A percentile compares a stretch with the other conserved stretches of the same genome.
These are phyloP conservation scores for Aspergillus clavatus DNA, from an alignment of 2,329 filamentous ascomycete species.

Conservation along the genomic window DNA sequence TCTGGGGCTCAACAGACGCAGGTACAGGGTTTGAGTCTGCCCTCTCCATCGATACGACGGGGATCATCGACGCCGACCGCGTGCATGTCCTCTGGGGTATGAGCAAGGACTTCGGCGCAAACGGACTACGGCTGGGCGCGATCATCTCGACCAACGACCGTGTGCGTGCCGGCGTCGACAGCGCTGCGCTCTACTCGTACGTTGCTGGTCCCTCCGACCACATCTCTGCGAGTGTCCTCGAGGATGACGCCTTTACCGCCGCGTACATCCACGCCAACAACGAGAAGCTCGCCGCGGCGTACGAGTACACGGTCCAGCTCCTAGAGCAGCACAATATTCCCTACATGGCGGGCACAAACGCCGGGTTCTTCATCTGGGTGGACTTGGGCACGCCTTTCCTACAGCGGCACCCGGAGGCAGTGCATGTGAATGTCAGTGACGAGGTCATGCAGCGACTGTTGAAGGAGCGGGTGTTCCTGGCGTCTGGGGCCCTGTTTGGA, in stretches of 20 bases:
- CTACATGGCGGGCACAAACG: conserved; percentile 48
- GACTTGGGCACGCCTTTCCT: conserved; percentile 40
- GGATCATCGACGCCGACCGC: conserved; percentile 45
- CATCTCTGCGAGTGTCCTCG: conserved; percentile 38
- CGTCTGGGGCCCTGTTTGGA: conserved; percentile 32
- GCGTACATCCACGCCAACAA: conserved; percentile 44
- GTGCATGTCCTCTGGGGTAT: conserved; percentile 51
- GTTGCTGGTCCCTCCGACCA: conserved; percentile 42
- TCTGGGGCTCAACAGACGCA: too few species aligned
- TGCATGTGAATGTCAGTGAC: conserved; percentile 14
- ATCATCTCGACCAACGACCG: conserved; percentile 45
- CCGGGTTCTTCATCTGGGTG: conserved; percentile 55
- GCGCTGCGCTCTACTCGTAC: conserved; percentile 45
- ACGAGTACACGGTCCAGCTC: conserved; percentile 35
- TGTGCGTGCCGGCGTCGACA: conserved; percentile 37
- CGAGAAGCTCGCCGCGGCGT: conserved; percentile 37
- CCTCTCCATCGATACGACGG: conserved; percentile 41
- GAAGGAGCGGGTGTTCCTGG: conserved; percentile 34
- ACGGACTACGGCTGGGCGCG: conserved; percentile 52
- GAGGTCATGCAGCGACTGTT: conserved; percentile 34
- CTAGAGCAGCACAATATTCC: conserved; percentile 42
- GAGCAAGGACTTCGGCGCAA: conserved; percentile 53
- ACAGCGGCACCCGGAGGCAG: conserved; percentile 16
- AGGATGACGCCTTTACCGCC: conserved; percentile 43
- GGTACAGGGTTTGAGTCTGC: conserved; percentile 43